Conservation (phyloP, 805 yeast species). For the Metschnikowia anglica region DNA sequence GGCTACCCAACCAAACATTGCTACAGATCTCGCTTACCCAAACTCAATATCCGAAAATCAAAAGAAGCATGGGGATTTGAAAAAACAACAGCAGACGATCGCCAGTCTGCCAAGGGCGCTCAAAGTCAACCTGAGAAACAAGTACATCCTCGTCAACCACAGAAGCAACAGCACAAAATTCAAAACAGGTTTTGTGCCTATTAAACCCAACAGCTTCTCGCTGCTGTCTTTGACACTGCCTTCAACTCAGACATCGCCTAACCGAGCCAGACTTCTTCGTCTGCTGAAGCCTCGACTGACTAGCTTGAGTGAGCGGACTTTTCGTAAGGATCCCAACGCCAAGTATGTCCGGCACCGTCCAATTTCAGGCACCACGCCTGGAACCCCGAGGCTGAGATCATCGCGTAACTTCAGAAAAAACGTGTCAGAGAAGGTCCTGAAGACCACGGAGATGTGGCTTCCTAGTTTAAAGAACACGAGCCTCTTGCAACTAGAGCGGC, state of each 20-base stretch:
- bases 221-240: constrained; percentile 3
- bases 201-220: background rate
- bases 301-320: constrained; percentile 9
- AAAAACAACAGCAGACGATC: constrained; percentile 9
- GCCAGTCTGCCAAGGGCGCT: constrained; percentile 10
- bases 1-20: constrained; percentile 13
- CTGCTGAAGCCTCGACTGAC: constrained; percentile 4
- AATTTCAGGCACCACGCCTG: background rate
- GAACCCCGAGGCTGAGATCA: constrained; percentile 32
- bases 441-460: constrained; percentile 52
- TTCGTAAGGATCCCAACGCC: constrained; percentile 3
- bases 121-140: constrained; percentile 7
- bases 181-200: constrained; percentile 15
- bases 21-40: constrained; percentile 14
- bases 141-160: constrained; percentile 3
- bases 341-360: background rate
- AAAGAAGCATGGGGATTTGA: constrained; percentile 12
- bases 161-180: constrained; percentile 4
- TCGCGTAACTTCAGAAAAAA: constrained; percentile 51
- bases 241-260: background rate
- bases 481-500: constrained; percentile 47
- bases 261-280: constrained; percentile 1
- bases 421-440: constrained; percentile 54
- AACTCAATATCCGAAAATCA: constrained; percentile 9
- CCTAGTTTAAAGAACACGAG: constrained; percentile 62